A percentile compares a stretch with the other conserved stretches of the same genome.
Conservation (phyloP, 768 basidiomycete genomes). For the Tubosaeta sp. region DNA sequence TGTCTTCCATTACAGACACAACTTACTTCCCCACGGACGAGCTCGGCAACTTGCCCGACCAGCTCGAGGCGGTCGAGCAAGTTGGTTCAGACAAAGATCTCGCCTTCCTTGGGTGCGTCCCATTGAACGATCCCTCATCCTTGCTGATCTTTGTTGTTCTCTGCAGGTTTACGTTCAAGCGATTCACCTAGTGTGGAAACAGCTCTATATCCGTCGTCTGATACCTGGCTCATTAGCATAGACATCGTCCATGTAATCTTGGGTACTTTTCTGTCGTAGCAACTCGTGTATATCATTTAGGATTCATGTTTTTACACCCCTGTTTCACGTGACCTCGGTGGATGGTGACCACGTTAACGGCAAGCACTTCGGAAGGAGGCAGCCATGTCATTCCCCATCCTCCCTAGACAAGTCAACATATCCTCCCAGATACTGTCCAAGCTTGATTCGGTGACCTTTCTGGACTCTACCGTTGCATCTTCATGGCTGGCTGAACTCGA, state of each 20-base stretch:
- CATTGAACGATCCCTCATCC: not conserved
- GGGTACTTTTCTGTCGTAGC: slow-evolving; percentile 15
- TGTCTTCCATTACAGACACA: slow-evolving; percentile 90
- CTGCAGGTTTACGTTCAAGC: slow-evolving; percentile 79
- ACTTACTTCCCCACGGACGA: slow-evolving; percentile 97
- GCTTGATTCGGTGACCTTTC: slow-evolving; percentile 56
- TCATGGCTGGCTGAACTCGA: slow-evolving; percentile 75
- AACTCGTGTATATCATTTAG: slow-evolving; percentile 15
- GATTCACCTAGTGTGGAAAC: slow-evolving; percentile 40
- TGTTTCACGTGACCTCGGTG: slow-evolving; percentile 17
- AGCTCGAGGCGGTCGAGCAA: slow-evolving; percentile 56
- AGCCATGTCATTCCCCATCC: slow-evolving; percentile 70
- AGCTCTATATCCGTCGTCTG: slow-evolving; percentile 3
- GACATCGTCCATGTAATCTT: slow-evolving; percentile 24
- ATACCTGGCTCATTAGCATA: slow-evolving; percentile 30
- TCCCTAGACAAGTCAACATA: slow-evolving; percentile 68
- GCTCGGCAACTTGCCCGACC: slow-evolving; percentile 63
- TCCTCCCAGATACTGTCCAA: slow-evolving; percentile 69
- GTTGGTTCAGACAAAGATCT: slow-evolving; percentile 65
- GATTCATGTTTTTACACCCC: not conserved
- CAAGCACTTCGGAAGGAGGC: not conserved
- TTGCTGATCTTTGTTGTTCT: not conserved
- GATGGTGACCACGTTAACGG: not conserved
- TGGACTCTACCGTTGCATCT: slow-evolving; percentile 57
- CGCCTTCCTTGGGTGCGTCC: slow-evolving; percentile 58